phyloP scores from a whole-genome alignment of 768 basidiomycete species.

The Calvatia gigantea region DNA sequence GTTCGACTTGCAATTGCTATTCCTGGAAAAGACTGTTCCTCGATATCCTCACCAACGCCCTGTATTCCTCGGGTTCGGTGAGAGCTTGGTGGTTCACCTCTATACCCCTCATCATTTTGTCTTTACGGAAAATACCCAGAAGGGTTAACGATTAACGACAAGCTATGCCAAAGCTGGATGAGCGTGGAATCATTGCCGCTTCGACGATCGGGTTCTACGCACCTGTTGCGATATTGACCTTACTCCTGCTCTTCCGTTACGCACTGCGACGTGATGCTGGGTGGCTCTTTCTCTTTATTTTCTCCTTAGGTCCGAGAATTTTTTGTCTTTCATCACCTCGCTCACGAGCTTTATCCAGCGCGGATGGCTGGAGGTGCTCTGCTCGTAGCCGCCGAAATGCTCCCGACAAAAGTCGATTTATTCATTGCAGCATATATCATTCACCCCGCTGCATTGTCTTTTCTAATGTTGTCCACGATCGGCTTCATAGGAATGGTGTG shows the following conservation, averaged over 20 bases:
- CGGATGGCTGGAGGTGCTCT: slow-evolving; percentile 57
- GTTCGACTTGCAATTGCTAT: slow-evolving; percentile 5
- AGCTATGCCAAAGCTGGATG: slow-evolving; percentile 39
- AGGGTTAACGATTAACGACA: slow-evolving; percentile 16
- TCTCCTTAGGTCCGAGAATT: slow-evolving; percentile 47
- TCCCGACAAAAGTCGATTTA: slow-evolving; percentile 35
- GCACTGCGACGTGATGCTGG: slow-evolving; percentile 57
- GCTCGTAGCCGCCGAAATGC: slow-evolving; percentile 50
- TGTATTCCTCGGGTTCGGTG: not conserved
- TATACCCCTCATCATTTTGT: slow-evolving; percentile 14
- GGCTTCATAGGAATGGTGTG: slow-evolving; percentile 53
- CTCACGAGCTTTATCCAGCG: slow-evolving; percentile 31
- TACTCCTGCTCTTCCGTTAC: slow-evolving; percentile 47
- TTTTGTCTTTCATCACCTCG: not conserved
- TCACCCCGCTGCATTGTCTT: slow-evolving; percentile 38
- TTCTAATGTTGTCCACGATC: slow-evolving; percentile 38
- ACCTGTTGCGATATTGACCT: slow-evolving; percentile 46
- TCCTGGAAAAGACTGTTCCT: not conserved
- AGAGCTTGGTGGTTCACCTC: slow-evolving; percentile 4
- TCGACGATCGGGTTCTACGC: slow-evolving; percentile 58
- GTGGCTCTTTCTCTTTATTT: slow-evolving; percentile 66
- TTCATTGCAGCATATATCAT: slow-evolving; percentile 52
- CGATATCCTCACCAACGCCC: not conserved
- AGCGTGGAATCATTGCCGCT: slow-evolving; percentile 51
- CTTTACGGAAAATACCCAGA: not conserved